Evolutionary conservation across 2,329 filamentous ascomycete genomes (phyloP), one percentile per base, ranked within the genome.

Genomic region (Ophiocordyceps camponoti-floridani): DNA sequence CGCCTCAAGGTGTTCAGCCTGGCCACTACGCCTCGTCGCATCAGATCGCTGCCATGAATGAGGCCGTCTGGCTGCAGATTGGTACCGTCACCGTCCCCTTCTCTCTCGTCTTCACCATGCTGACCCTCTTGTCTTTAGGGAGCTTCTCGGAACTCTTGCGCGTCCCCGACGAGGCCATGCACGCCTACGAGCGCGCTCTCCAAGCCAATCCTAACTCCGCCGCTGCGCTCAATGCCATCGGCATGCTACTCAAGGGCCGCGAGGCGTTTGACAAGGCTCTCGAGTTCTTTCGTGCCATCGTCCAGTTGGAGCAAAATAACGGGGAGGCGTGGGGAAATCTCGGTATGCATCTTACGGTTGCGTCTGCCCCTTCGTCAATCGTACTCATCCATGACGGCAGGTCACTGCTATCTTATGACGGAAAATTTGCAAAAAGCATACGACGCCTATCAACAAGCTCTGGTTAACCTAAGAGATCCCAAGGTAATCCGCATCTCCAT

Each of bases 321-420:
- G 91, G 91, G 47, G 91, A 96, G 62, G 87, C 91, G 41, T 96
- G 89, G 91, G 89, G 89, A 42, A 94, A 87, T 58, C 71, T 96
- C 28, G 89, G 85, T 91, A 71, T 51, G 75, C 45, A 6, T 37
- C n/a, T 14, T 12, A 72, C 60, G 45, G 12, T 43, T n/a, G n/a
- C 26, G 13, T 27, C 12, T 5, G 37, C 30, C 18, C n/a, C 43
- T 40, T 48, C 33, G 44, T 43, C 28, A 44, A 23, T 5, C 23
- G 23, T 45, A 42, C 48, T 55, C 45, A 54, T 51, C 23, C 26
- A 45, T 42, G 43, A 28, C 23, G 41, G 13, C 53, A 89, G 86
- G 91, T n/a, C 91, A 96, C 61, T 96, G 91, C 65, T 94, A 89
- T 59, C 71, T 98, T 26, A 98, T 98, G 91, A 94, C 94, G 76